phyloP scores from a whole-genome alignment of 768 basidiomycete species.

The Boletus pseudo-olivaceus region DNA sequence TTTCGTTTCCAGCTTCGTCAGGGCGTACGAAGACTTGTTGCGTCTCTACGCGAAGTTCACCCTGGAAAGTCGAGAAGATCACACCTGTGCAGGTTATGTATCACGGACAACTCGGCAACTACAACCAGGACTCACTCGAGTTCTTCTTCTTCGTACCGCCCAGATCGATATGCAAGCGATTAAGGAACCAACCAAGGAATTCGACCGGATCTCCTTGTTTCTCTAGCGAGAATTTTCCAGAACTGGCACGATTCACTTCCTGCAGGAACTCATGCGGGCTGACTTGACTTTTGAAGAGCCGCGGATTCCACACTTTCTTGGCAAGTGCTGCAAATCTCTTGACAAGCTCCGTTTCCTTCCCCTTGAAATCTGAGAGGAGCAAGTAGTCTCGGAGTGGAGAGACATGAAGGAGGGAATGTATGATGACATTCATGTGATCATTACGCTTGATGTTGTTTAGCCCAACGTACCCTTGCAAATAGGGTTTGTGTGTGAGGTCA shows the following conservation, averaged over 20 bases:
- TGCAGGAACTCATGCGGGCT: constrained; percentile 99
- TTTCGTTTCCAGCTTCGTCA: constrained; percentile 69
- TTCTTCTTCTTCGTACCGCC: constrained; percentile 92
- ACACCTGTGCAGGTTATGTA: constrained; percentile 52
- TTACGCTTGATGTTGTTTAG: constrained; percentile 97
- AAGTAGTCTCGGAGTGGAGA: constrained; percentile 85
- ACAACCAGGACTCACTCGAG: constrained; percentile 62
- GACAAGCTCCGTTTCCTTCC: constrained; percentile 82
- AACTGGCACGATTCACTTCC: constrained; percentile 88
- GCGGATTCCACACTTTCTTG: constrained; percentile 95
- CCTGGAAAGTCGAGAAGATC: constrained; percentile 92
- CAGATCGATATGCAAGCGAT: constrained; percentile 87
- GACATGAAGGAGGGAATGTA: constrained; percentile 90
- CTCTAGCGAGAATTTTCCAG: constrained; percentile 88
- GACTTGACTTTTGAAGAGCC: constrained; percentile 96
- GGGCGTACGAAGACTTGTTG: constrained; percentile 89
- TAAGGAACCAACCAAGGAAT: constrained; percentile 93
- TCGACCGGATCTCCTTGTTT: constrained; percentile 95
- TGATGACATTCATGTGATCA: constrained; percentile 96
- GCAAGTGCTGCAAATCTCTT: constrained; percentile 83
- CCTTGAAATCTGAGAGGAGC: constrained; percentile 67
- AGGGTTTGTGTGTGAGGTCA: constrained; percentile 77
- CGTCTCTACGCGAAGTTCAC: constrained; percentile 87
- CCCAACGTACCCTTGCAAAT: constrained; percentile 91
- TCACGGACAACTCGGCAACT: constrained; percentile 16